Base-by-base conservation (phyloP, 2,329 filamentous ascomycete species). In the Claviceps sp. region DNA sequence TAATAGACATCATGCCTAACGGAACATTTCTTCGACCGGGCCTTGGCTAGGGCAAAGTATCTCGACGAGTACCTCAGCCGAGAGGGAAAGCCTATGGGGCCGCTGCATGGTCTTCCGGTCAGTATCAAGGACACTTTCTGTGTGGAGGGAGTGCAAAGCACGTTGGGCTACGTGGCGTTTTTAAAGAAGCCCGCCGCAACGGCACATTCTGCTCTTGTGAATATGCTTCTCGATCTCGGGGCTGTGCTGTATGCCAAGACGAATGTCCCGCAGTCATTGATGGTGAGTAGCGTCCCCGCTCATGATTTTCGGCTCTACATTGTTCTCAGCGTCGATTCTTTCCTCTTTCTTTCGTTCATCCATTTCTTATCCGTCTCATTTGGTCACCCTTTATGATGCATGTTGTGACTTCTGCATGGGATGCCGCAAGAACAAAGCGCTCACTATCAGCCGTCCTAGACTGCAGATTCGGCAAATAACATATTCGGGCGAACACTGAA, bases 221-320 rank as follows among this genome's bases (percentile, higher is more conserved):
- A 64, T 3, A 39, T 64, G 3, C 50, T 64, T 1, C 49, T 62
- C 1, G 58, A 60, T 4, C 56, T 57, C 0, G 62, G 62, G 11
- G 62, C 61, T 3, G 61, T 64, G 11, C n/a, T 64, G 0, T 64
- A 64, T 38, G 59, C 56, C 59, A 64, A 78, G 64, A 77, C 76
- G 4, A 77, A 73, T 54, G 64, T 77, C 6, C 73, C 75, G 0
- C 82, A 80, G 14, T 78, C 77, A 64, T 81, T 85, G 80, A 81
- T 82, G 54, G 75, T 80, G 41, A 44, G 48, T 24, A 17, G 30
- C 3, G 10, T 30, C 3, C 3, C 16, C n/a, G 14, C n/a, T n/a
- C 16, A n/a, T 41, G 40, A 17, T 41, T 8, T 16, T 48, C 13
- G 26, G 26, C 2, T 30, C 30, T 30, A 11, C 30, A 30, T 30